Base-by-base conservation (phyloP, 139 green algal species). In the Chlamydomonas asymmetrica region DNA sequence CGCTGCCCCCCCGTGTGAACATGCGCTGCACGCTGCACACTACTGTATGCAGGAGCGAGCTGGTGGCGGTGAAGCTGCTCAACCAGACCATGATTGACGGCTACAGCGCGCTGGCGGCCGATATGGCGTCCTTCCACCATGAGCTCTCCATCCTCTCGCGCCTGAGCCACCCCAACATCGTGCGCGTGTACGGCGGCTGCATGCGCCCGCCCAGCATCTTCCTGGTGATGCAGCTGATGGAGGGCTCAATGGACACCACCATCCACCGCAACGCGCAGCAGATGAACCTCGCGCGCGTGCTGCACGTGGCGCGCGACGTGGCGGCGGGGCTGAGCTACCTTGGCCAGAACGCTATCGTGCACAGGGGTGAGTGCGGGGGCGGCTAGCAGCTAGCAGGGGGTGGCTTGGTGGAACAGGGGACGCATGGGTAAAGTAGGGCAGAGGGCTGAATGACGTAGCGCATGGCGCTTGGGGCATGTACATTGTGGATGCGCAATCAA, bases 121-220 rank as follows among this genome's bases (percentile, higher is more conserved):
- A 77, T 59, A 69, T 69, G 71, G 43, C 4, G 6, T 63, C 71
- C 31, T 69, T 77, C 59, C 41, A 69, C 41, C 52, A 73, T 27
- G 86, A 92, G 77, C 73, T 80, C 13, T 49, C 54, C 22, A 85
- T 90, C 48, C 76, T 90, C 38, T 82, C 73, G 2, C 69, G 71
- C 34, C 71, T 91, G 75, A 43, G 79, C 0, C 88, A 93, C 78
- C 82, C 76, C 34, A 84, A 92, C 80, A 87, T 92, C 48, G 78
- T 91, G 13, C 54, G 43, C 18, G 86, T 90, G 67, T 84, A 73
- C 38, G 83, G 83, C 37, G 83, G 73, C 23, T 80, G 62, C 71
- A 43, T 85, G 35, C 62, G 54, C 4, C 64, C 74, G 29, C 83
- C 83, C 22, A 50, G 65, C 40, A 78, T 85, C 10, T 88, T 88